phyloP scores from a whole-genome alignment of 495 filamentous ascomycete genomes.

The Aspergillus conjunctus region DNA sequence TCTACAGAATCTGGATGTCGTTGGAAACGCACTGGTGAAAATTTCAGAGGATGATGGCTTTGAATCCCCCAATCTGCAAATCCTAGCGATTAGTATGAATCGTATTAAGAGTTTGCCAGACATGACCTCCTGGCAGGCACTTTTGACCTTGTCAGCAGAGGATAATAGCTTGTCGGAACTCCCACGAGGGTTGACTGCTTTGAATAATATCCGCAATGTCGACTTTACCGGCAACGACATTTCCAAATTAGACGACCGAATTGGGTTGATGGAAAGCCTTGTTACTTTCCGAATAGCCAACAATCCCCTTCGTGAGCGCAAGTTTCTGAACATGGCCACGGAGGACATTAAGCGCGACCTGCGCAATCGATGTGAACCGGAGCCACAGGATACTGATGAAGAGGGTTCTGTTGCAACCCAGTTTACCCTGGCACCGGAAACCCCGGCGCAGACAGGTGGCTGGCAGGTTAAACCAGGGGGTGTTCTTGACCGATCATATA shows the following conservation, averaged over 20 bases:
- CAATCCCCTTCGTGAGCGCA: slow-evolving; percentile 86
- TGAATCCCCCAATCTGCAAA: slow-evolving; percentile 70
- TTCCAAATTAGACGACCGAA: slow-evolving; percentile 68
- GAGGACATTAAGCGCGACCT: slow-evolving; percentile 82
- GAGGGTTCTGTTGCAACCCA: slow-evolving; percentile 48
- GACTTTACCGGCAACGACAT: slow-evolving; percentile 87
- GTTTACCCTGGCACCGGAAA: slow-evolving; percentile 49
- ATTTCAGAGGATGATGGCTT: slow-evolving; percentile 55
- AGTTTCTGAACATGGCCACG: slow-evolving; percentile 74
- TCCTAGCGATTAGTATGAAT: slow-evolving; percentile 74
- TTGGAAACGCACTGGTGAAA: slow-evolving; percentile 68
- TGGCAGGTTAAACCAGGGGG: slow-evolving; percentile 73
- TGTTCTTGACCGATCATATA: slow-evolving; percentile 71
- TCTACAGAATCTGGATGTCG: slow-evolving; percentile 74
- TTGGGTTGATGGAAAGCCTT: slow-evolving; percentile 80
- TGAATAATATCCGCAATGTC: slow-evolving; percentile 67
- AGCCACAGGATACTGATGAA: slow-evolving; percentile 45
- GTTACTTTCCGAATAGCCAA: slow-evolving; percentile 72
- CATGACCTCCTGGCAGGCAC: slow-evolving; percentile 67
- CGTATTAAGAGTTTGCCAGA: slow-evolving; percentile 71
- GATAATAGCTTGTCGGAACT: slow-evolving; percentile 76
- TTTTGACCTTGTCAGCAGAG: slow-evolving; percentile 72
- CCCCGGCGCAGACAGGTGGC: slow-evolving; percentile 33
- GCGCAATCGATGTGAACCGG: slow-evolving; percentile 66
- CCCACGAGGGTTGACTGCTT: slow-evolving; percentile 69